A percentile compares a stretch with the other conserved stretches of the same genome.
Evolutionary conservation across 768 basidiomycete genomes (phyloP).

Genomic region (Fomitopsis pulvina): DNA sequence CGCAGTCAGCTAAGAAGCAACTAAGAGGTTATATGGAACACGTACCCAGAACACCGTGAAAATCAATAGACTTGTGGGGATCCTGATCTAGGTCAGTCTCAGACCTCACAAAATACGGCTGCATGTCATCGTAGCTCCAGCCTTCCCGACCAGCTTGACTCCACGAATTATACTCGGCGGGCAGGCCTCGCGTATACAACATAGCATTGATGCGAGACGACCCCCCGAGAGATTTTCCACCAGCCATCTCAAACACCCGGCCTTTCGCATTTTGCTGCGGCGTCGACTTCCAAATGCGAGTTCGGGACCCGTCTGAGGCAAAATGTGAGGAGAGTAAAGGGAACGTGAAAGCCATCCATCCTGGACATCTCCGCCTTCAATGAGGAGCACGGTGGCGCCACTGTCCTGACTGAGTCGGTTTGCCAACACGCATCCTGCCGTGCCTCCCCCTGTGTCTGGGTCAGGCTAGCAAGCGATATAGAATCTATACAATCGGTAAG

Average conservation of each 20-base stretch:
- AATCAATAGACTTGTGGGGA: too few species aligned
- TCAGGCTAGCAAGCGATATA: too few species aligned
- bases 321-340: slow-evolving; percentile 26
- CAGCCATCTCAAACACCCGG: not conserved
- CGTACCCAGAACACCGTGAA: not conserved
- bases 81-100: slow-evolving; percentile 12
- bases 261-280: slow-evolving; percentile 4
- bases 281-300: not conserved
- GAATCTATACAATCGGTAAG: too few species aligned
- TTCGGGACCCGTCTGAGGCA: slow-evolving; percentile 12
- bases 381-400: slow-evolving; percentile 14
- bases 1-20: not conserved
- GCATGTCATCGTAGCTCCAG: slow-evolving; percentile 29
- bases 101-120: slow-evolving; percentile 28
- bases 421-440: not conserved
- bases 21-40: not conserved
- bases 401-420: not conserved
- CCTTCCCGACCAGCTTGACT: slow-evolving; percentile 22
- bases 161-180: slow-evolving; percentile 28
- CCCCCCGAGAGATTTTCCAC: not conserved
- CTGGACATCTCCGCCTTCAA: slow-evolving; percentile 20
- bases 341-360: slow-evolving; percentile 22
- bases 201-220: slow-evolving; percentile 7
- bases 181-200: slow-evolving; percentile 19
- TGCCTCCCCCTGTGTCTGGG: not conserved